Base-by-base conservation (phyloP, 148 eudicot species). In the Rhododendron henanense region DNA sequence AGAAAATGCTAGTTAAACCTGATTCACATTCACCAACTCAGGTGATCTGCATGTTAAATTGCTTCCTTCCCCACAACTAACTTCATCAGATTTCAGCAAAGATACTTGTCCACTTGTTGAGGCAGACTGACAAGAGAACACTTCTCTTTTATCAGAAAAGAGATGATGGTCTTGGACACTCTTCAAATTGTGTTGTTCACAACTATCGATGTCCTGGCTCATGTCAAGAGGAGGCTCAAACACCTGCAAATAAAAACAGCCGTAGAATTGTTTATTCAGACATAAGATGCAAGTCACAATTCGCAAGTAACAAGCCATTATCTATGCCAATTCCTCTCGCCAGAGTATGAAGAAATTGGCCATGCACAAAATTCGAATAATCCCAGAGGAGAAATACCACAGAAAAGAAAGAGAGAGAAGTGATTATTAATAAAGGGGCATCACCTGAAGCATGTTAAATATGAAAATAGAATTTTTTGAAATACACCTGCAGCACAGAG, bases 171-270 rank as follows among this genome's bases (percentile, higher is more conserved):
- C 91, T 39, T 90, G 85, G 76, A 84, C 84, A 86, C 89, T 85
- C 63, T 90, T 88, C 86, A 78, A 86, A 87, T 83, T 85, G 63
- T 88, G 85, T 74, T 88, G 91, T 87, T 91, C 95, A 91, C 90
- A 90, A 65, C 45, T 47, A 86, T 92, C 91, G 41, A 81, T 86
- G 69, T 93, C 97, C 87, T 91, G 87, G 71, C 92, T 93, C 94
- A 96, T 90, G 89, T 96, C 98, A 88, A 96, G 81, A 5, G 98
- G 98, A 82, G 99, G 98, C 65, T 96, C 97, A 92, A 96, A 96
- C 76, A 96, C 96, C 99, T 96, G 92, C 83, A 86, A 82, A 61
- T 79, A 81, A 87, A 78, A 86, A 48, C 6, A 57, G 23, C 63
- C 41, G 1, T 44, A 59, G 16, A 78, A 28, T 39, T 41, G 8